Base-by-base conservation (phyloP, 2,329 filamentous ascomycete genomes). In the Lithohypha guttulata region DNA sequence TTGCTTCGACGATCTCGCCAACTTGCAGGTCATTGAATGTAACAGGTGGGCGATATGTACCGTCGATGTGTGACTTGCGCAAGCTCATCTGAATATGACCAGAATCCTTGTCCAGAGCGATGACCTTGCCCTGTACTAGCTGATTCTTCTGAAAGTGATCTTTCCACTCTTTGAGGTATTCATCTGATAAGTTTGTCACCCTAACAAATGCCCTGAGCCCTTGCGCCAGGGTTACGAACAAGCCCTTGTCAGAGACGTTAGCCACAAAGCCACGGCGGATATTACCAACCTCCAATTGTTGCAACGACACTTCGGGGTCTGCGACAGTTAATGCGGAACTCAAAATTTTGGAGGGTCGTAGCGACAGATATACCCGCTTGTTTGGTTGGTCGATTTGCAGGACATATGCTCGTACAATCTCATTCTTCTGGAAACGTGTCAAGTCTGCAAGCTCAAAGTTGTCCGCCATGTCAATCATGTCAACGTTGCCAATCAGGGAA, bases 111-210 rank as follows among this genome's bases (percentile, higher is more conserved):
- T 95, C 82, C 18, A 87, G 73, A 2, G 77, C 68, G 32, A 82
- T 75, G 43, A 98, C 70, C 48, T 89, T 84, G 36, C 86, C 91
- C 60, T 81, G 85, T 39, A 98, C 85, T 4, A 98, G 70, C 60
- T 96, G 86, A 53, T 93, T 85, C 33, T 89, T 66, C 53, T 91
- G 79, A 63, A 89, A 95, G 30, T 79, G 69, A 23, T 83, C 76
- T 64, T 94, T 93, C 91, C 91, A 98, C 45, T 96, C 84, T 61
- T 96, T 96, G 53, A 98, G 65, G 58, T 79, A 98, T 6, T 76
- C 73, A 57, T 98, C 91, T 0, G 87, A 94, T 10, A 98, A 70
- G 57, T 96, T 87, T 7, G 81, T 76, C 38, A 96, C 80, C 50
- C 84, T 81, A 33, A 94, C 82, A 53, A 87, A 81, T 1, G 79